Conservation (phyloP, 805 yeast species). For the Wickerhamiella qilinensis region DNA sequence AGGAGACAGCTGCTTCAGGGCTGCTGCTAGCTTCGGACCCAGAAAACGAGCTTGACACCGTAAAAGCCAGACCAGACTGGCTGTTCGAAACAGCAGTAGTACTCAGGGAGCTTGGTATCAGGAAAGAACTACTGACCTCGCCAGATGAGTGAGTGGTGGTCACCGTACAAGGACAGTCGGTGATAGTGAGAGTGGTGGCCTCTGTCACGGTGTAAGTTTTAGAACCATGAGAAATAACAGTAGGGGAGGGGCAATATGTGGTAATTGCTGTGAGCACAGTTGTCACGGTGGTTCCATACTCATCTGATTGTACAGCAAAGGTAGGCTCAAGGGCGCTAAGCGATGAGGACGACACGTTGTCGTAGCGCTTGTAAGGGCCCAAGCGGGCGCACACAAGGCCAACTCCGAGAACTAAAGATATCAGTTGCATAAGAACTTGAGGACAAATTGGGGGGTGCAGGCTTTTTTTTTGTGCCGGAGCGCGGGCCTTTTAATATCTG, state of each 20-base stretch:
- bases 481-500: too few species aligned
- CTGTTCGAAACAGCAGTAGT: too few species aligned
- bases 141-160: slow-evolving; percentile 1
- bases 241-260: slow-evolving; percentile 65
- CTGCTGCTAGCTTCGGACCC: too few species aligned
- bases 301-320: not conserved
- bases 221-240: slow-evolving; percentile 39
- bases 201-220: slow-evolving; percentile 33
- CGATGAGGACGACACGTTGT: not conserved
- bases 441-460: not conserved
- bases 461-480: not conserved
- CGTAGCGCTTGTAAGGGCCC: not conserved
- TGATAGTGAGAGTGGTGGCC: slow-evolving; percentile 71
- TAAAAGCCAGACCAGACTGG: too few species aligned
- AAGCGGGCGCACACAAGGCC: too few species aligned
- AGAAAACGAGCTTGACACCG: too few species aligned
- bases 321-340: not conserved
- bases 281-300: slow-evolving; percentile 3
- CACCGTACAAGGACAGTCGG: slow-evolving; percentile 69
- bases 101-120: too few species aligned
- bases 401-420: too few species aligned
- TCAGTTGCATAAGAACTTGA: not conserved
- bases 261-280: slow-evolving; percentile 29
- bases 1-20: too few species aligned
- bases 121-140: too few species aligned